Conservation (phyloP, 2,329 filamentous ascomycete genomes). For the Pestalotiopsis sp. region DNA sequence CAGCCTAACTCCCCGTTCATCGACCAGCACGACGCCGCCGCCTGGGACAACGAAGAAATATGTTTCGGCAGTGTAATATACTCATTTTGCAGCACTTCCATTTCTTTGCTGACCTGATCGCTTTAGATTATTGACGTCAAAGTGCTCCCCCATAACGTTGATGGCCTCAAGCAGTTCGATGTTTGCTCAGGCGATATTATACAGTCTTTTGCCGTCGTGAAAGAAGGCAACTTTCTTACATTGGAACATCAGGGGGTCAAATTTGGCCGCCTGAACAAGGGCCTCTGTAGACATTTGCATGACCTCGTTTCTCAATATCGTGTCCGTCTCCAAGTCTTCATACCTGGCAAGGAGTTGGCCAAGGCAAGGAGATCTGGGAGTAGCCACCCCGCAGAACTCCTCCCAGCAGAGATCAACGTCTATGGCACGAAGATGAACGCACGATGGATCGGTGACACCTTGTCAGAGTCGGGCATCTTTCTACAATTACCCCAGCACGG, state of each 20-base stretch:
- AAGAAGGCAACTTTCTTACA: not conserved
- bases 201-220: not conserved
- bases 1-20: not conserved
- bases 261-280: not conserved
- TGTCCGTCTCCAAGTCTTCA: not conserved
- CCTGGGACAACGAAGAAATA: not conserved
- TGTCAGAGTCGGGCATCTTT: not conserved
- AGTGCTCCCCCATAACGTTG: not conserved
- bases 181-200: not conserved
- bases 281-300: not conserved
- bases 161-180: not conserved
- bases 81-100: no score
- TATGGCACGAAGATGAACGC: not conserved
- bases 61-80: not conserved
- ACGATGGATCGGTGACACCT: not conserved
- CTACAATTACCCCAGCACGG: not conserved
- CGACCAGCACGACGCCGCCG: not conserved
- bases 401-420: not conserved
- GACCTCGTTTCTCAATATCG: not conserved
- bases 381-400: not conserved
- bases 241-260: not conserved
- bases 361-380: not conserved
- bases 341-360: not conserved
- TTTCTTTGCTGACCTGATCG: not conserved
- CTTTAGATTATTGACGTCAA: not conserved